Evolutionary conservation across 495 filamentous ascomycete species (phyloP).

Genomic region (Astrothelium macrocarpum): DNA sequence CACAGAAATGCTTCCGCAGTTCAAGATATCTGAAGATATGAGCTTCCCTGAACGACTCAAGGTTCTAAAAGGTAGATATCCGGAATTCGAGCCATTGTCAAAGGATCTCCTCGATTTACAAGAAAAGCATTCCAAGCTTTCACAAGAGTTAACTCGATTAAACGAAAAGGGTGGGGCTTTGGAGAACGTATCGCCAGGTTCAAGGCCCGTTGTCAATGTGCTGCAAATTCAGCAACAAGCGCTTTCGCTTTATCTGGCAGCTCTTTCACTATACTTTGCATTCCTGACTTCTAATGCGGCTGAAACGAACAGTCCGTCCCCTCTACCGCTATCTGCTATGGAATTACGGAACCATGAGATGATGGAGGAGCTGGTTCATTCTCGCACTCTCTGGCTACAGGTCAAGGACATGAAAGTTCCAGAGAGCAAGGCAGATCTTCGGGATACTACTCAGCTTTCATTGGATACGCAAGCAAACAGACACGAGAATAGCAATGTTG

Average conservation of each 20-base stretch:
- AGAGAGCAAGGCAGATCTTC: slow-evolving; percentile 8
- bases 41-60: slow-evolving; percentile 60
- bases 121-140: slow-evolving; percentile 47
- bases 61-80: slow-evolving; percentile 70
- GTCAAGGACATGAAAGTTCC: slow-evolving; percentile 51
- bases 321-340: slow-evolving; percentile 49
- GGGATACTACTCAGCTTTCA: slow-evolving; percentile 19
- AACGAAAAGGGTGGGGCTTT: too few relatives aligned
- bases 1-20: slow-evolving; percentile 72
- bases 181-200: not conserved
- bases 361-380: slow-evolving; percentile 75
- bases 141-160: slow-evolving; percentile 12
- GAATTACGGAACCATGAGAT: slow-evolving; percentile 79
- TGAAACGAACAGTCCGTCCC: slow-evolving; percentile 35
- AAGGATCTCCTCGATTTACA: slow-evolving; percentile 71
- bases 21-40: slow-evolving; percentile 75
- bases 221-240: slow-evolving; percentile 54
- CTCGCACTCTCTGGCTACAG: slow-evolving; percentile 67
- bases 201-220: not conserved
- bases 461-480: slow-evolving; percentile 37
- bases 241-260: slow-evolving; percentile 71
- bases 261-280: slow-evolving; percentile 87
- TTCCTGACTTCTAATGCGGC: slow-evolving; percentile 67
- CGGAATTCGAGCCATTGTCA: slow-evolving; percentile 79
- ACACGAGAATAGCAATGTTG: slow-evolving; percentile 11